phyloP scores from a whole-genome alignment of 768 basidiomycete genomes.

The Lactarius tabidus region DNA sequence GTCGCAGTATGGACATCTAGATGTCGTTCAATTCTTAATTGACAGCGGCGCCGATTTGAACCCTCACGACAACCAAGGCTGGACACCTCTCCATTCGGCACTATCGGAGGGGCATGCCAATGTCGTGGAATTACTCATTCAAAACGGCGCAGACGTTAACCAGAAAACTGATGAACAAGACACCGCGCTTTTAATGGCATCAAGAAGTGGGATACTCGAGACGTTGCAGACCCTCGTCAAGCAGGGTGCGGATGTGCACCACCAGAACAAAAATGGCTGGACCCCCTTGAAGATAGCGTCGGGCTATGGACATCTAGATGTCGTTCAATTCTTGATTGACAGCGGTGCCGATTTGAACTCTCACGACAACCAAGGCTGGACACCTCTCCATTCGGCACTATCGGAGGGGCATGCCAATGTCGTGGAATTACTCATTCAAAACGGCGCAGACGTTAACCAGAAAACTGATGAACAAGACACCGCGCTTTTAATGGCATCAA shows the following conservation, averaged over 20 bases:
- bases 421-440: neutral
- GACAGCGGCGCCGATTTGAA: neutral
- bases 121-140: neutral
- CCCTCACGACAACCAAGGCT: neutral
- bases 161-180: neutral
- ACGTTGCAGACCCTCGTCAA: neutral
- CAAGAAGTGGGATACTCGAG: neutral
- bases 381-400: neutral
- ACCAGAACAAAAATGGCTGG: neutral
- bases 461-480: too few species aligned
- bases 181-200: neutral
- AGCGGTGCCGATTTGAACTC: neutral
- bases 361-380: fast-evolving
- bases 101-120: neutral
- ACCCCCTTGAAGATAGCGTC: neutral
- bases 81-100: neutral
- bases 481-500: too few species aligned
- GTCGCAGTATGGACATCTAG: neutral
- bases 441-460: too few species aligned
- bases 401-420: neutral
- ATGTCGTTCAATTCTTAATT: neutral
- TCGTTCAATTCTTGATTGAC: neutral
- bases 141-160: neutral
- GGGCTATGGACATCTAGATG: neutral
- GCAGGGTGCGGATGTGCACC: neutral